These are phyloP conservation scores for Candida sp. DNA, from an alignment of 1,139 yeast species.

Conservation along the genomic window DNA sequence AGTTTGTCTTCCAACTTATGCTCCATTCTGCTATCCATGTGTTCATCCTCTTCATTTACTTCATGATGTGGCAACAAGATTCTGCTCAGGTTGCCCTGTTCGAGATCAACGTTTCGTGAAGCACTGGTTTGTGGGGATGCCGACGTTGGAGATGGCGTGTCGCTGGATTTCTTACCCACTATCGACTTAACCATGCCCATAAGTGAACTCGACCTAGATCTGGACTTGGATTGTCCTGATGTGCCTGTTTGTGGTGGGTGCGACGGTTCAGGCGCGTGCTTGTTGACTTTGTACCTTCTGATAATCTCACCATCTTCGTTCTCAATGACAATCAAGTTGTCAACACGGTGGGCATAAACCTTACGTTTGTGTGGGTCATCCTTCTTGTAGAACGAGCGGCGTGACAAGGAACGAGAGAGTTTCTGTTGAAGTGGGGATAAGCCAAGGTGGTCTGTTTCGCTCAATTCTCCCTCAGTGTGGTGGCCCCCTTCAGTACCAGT, in stretches of 20 bases:
- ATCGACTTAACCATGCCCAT: slow-evolving; percentile 51
- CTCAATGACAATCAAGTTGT: slow-evolving; percentile 80
- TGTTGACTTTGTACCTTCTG: slow-evolving; percentile 77
- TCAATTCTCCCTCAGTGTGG: neutral
- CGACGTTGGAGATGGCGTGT: slow-evolving; percentile 4
- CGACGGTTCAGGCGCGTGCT: slow-evolving; percentile 33
- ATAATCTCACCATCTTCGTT: slow-evolving; percentile 92
- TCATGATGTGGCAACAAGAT: slow-evolving; percentile 9
- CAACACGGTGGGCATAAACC: slow-evolving; percentile 54
- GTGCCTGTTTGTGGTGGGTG: neutral
- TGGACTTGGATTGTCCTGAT: slow-evolving; percentile 7
- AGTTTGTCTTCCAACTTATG: slow-evolving; percentile 32
- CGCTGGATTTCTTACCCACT: slow-evolving; percentile 49
- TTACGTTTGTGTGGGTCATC: slow-evolving; percentile 35
- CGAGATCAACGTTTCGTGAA: slow-evolving; percentile 14
- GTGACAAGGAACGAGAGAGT: slow-evolving; percentile 11
- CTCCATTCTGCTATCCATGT: slow-evolving; percentile 18
- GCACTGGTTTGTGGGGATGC: slow-evolving; percentile 11
- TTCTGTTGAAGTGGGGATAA: slow-evolving; percentile 7
- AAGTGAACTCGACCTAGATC: slow-evolving; percentile 37
- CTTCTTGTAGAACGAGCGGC: slow-evolving; percentile 28
- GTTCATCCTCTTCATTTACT: slow-evolving; percentile 17
- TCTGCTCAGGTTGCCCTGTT: slow-evolving; percentile 10
- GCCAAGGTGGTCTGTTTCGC: neutral
- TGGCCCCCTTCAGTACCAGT: slow-evolving; percentile 5